Evolutionary conservation across 495 filamentous ascomycete genomes (phyloP).

Genomic region (Aspergillus sclerotiicarbonarius): DNA sequence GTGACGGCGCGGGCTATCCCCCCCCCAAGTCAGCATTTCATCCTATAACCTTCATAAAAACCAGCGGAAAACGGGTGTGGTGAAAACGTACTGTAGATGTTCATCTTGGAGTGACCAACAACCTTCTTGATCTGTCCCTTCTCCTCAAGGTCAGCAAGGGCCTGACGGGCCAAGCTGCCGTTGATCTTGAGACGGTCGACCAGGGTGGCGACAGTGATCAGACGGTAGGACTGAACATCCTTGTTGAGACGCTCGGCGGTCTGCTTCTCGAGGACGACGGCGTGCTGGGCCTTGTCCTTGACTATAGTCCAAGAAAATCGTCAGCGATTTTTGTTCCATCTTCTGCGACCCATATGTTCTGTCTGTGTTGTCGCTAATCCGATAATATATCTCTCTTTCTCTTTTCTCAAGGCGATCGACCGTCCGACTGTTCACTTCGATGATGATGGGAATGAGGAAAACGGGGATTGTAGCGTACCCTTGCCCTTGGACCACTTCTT

Average conservation of each 20-base stretch:
- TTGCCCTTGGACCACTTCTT: slow-evolving; percentile 99
- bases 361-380: slow-evolving; percentile 2
- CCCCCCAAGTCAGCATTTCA: no score
- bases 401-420: neutral
- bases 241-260: slow-evolving; percentile 76
- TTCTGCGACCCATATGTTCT: no score
- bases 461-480: slow-evolving; percentile 56
- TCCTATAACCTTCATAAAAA: no score
- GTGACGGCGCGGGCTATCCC: slow-evolving; percentile 52
- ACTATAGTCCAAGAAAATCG: slow-evolving; percentile 57
- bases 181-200: slow-evolving; percentile 99
- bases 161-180: slow-evolving; percentile 87
- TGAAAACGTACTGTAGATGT: slow-evolving; percentile 90
- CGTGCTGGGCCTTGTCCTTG: slow-evolving; percentile 99
- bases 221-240: slow-evolving; percentile 99
- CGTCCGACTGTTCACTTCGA: slow-evolving; percentile 1
- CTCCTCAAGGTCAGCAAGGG: slow-evolving; percentile 92
- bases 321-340: no score
- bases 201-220: slow-evolving; percentile 97
- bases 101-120: slow-evolving; percentile 92
- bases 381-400: neutral
- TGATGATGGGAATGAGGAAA: slow-evolving; percentile 19
- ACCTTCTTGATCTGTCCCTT: slow-evolving; percentile 98
- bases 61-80: no score
- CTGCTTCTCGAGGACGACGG: slow-evolving; percentile 70